Percentiles rank a stretch among this genome's conserved stretches.
These are phyloP conservation scores for Lecanicillium sp. DNA, from an alignment of 2,329 filamentous ascomycete species.

Conservation along the genomic window DNA sequence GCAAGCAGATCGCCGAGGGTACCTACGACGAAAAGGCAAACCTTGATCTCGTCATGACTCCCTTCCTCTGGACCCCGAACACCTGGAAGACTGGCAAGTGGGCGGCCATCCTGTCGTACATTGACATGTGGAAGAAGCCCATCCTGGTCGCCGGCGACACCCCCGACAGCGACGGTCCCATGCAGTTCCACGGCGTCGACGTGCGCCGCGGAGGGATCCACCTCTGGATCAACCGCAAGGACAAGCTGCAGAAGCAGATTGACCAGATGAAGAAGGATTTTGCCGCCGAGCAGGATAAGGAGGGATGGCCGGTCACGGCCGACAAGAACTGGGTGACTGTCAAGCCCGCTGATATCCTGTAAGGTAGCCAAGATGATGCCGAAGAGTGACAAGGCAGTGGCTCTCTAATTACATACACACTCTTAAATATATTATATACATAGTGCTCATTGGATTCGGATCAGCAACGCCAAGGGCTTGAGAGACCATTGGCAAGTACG, in stretches of 20 bases:
- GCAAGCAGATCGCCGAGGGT: conserved; percentile 34
- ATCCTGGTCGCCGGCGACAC: conserved; percentile 38
- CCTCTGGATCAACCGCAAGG: conserved; percentile 36
- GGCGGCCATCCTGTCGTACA: conserved; percentile 37
- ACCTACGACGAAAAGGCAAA: conserved; percentile 30
- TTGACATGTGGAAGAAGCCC: conserved; percentile 37
- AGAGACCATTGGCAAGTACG: not conserved
- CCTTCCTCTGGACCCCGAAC: conserved; percentile 37
- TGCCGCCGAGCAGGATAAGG: conserved; percentile 27
- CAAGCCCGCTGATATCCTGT: conserved; percentile 33
- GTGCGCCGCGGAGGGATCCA: conserved; percentile 35
- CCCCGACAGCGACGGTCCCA: conserved; percentile 36
- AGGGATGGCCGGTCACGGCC: conserved; percentile 33
- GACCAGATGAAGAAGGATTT: conserved; percentile 32
- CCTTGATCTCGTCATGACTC: conserved; percentile 33
- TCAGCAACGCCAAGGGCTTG: not conserved
- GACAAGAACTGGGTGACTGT: conserved; percentile 41
- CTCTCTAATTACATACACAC: too few species aligned
- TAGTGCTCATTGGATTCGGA: not conserved
- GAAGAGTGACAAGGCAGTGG: not conserved
- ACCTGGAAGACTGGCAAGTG: conserved; percentile 40
- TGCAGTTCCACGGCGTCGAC: conserved; percentile 40
- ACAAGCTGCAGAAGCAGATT: conserved; percentile 29
- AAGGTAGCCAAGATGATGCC: conserved; percentile 6
- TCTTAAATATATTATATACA: not conserved